Percentiles rank a stretch among this genome's conserved stretches.
These are phyloP conservation scores for Rosa chinensis DNA, from an alignment of 306 rosid genomes.

Conservation along the genomic window DNA sequence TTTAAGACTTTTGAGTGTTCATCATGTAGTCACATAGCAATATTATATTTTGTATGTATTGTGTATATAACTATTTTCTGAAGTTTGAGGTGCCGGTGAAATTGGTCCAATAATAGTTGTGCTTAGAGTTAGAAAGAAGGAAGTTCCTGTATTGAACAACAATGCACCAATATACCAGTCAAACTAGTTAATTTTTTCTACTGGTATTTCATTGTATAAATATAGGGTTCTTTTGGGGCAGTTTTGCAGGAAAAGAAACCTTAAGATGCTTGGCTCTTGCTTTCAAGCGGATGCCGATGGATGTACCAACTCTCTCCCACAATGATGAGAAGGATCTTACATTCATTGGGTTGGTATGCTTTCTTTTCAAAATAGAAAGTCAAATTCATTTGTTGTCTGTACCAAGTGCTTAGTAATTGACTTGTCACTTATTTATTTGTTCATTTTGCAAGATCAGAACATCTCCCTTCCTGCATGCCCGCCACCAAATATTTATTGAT, in stretches of 20 bases:
- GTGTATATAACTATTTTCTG: neutral
- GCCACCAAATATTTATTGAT: neutral
- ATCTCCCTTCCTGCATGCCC: neutral
- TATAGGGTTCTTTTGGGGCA: slow-evolving; percentile 37
- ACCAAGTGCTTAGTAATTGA: slow-evolving; percentile 8
- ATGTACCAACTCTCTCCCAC: slow-evolving; percentile 56
- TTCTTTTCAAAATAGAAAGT: slow-evolving; percentile 45
- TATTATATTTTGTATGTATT: neutral
- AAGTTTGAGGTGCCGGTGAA: neutral
- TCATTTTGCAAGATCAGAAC: neutral
- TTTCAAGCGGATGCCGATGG: slow-evolving; percentile 77
- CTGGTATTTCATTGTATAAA: slow-evolving; percentile 20
- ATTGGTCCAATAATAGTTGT: neutral
- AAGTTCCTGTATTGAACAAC: neutral
- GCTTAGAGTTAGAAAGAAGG: neutral
- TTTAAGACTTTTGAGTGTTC: neutral
- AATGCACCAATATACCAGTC: neutral
- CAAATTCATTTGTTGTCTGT: slow-evolving; percentile 25
- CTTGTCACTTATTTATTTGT: neutral
- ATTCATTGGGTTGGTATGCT: slow-evolving; percentile 99
- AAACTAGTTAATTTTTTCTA: neutral
- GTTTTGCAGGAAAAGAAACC: slow-evolving; percentile 96
- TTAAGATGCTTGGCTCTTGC: slow-evolving; percentile 96
- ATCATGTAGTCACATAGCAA: neutral
- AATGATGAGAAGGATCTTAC: slow-evolving; percentile 91